Evolutionary conservation across 495 filamentous ascomycete genomes (phyloP).

Genomic region (Aspergillus diversus): DNA sequence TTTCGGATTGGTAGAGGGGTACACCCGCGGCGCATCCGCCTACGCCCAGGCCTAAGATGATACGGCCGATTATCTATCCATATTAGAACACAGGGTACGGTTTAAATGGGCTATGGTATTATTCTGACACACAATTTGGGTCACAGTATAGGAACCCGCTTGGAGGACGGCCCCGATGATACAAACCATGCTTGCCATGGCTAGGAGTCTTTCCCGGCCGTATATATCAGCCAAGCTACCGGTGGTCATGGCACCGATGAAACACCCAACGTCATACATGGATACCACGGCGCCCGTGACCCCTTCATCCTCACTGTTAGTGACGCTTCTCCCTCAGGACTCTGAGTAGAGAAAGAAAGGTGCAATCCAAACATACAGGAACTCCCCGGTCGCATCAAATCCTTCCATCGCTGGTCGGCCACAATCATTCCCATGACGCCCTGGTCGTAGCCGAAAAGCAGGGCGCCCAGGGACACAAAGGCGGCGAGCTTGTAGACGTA

Average conservation of each 20-base stretch:
- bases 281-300: no score
- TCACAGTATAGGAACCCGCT: slow-evolving; percentile 54
- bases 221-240: slow-evolving; percentile 72
- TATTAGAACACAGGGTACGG: background rate
- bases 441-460: slow-evolving; percentile 68
- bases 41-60: slow-evolving; percentile 56
- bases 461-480: slow-evolving; percentile 65
- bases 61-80: slow-evolving; percentile 42
- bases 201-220: slow-evolving; percentile 72
- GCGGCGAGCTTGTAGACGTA: slow-evolving; percentile 24
- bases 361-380: slow-evolving; percentile 16
- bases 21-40: slow-evolving; percentile 68
- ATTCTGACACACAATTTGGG: slow-evolving; percentile 50
- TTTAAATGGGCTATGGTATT: no score
- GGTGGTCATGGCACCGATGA: slow-evolving; percentile 63
- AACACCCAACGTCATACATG: slow-evolving; percentile 51
- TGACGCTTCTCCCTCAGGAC: background rate
- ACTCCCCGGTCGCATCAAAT: slow-evolving; percentile 28
- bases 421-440: slow-evolving; percentile 76
- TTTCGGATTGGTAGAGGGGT: slow-evolving; percentile 69
- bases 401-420: slow-evolving; percentile 29
- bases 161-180: slow-evolving; percentile 72
- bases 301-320: slow-evolving; percentile 49
- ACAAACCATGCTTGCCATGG: slow-evolving; percentile 69
- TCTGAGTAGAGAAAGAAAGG: background rate